Base-by-base conservation (phyloP, 371 early-diverging fungal genomes). In the Capillidium heterosporum region DNA sequence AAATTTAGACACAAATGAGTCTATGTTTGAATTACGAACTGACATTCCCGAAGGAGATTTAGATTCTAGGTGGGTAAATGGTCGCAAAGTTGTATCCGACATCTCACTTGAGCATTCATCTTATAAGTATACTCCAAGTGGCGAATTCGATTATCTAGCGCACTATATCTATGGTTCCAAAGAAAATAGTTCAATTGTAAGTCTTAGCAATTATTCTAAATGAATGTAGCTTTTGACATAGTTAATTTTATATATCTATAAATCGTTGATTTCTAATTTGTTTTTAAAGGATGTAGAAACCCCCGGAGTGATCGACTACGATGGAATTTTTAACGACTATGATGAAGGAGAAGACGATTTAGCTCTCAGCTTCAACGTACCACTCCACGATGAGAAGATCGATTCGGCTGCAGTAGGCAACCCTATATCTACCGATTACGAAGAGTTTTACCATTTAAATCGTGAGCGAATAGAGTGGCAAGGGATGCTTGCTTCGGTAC, bases 381-480 rank as follows among this genome's bases (percentile, higher is more conserved):
- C 55, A 17, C 15, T 55, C 26, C 42, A 53, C 7, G 39, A 53
- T 39, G 53, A 53, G 35, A 35, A 31, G 4, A 53, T 53, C 39
- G 39, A 35, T 31, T 28, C 50, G 5, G 50, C 28, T 10, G 24
- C 35, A 31, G 24, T 7, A 29, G 56, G 54, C 31, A 35, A 35
- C 13, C 4, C 35, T 7, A 35, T 35, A 35, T 13, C 35, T 35
- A 13, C 13, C 1, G 35, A 43, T 23, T 27, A 31, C 46, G 35
- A 21, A 59, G 64, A 65, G 39, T 61, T 50, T 61, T 11, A 63
- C 63, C 23, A 67, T 11, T 80, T 76, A 52, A 74, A 77, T 46
- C 73, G 75, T 40, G 85, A 85, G 57, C 80, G 85, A 40, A 63
- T 78, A 26, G 84, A 85, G 64, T 87, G 87, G 87, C 87, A 84